A percentile compares a stretch with the other conserved stretches of the same genome.
phyloP scores from a whole-genome alignment of 2,329 filamentous ascomycete genomes.

The Cladophialophora yegresii region DNA sequence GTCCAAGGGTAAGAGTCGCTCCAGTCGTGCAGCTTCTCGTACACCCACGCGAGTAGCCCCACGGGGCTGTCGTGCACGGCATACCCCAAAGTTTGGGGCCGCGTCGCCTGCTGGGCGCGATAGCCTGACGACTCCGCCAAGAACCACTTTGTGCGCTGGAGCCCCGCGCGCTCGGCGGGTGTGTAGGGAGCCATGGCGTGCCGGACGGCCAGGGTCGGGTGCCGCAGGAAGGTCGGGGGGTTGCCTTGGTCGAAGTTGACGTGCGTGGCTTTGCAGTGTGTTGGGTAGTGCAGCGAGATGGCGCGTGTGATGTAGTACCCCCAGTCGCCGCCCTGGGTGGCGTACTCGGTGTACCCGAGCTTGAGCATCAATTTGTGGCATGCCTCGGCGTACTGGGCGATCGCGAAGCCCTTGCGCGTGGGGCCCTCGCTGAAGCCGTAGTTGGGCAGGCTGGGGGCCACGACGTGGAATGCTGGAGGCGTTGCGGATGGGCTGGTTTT shows the following conservation, averaged over 20 bases:
- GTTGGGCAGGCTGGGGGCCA: slow-evolving; percentile 59
- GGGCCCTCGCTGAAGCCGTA: slow-evolving; percentile 57
- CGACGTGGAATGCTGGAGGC: slow-evolving; percentile 54
- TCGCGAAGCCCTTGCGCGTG: slow-evolving; percentile 58
- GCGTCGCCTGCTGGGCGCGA: slow-evolving; percentile 62
- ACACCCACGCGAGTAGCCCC: slow-evolving; percentile 73
- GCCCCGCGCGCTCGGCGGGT: slow-evolving; percentile 53
- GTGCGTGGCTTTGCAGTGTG: slow-evolving; percentile 61
- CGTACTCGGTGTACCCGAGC: slow-evolving; percentile 65
- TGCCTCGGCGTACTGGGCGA: slow-evolving; percentile 64
- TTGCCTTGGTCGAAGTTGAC: slow-evolving; percentile 59
- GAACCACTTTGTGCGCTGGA: slow-evolving; percentile 62
- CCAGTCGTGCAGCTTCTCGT: slow-evolving; percentile 79
- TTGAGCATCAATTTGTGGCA: slow-evolving; percentile 69
- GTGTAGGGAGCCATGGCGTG: slow-evolving; percentile 59
- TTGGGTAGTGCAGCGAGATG: slow-evolving; percentile 62
- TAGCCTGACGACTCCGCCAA: slow-evolving; percentile 56
- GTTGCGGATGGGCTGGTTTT: slow-evolving; percentile 32
- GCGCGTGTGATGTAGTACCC: slow-evolving; percentile 64
- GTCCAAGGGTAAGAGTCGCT: slow-evolving; percentile 71
- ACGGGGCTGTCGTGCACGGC: slow-evolving; percentile 69
- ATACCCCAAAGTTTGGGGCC: slow-evolving; percentile 72
- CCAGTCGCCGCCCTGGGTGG: slow-evolving; percentile 69
- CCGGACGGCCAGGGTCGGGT: slow-evolving; percentile 61
- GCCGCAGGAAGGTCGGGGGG: slow-evolving; percentile 53